Evolutionary conservation across 306 rosid species (phyloP), one percentile per base, ranked within the genome.

Genomic region (Cucumis hystrix): DNA sequence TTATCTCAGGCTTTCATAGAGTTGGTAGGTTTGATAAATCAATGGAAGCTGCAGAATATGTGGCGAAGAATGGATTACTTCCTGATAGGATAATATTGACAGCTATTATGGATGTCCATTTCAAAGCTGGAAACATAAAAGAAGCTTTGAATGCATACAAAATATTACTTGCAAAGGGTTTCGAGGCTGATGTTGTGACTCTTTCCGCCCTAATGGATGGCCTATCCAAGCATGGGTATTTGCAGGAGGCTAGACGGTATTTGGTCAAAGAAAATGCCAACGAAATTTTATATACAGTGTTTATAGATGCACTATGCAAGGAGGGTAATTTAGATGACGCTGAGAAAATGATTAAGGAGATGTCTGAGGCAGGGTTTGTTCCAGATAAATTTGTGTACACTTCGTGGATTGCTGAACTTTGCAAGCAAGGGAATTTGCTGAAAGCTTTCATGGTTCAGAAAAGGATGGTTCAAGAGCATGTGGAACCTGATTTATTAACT

Each of bases 361-460:
- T 84, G 84, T 81, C 75, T 1, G 76, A 84, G 56, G 84, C 67
- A 23, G 84, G 87, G 64, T 78, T 84, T 75, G 59, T 75, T 78
- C 82, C 79, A 0, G 84, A 84, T 79, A 84, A 80, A 67, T 78
- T 66, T 57, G 70, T 60, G 28, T 84, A 84, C 67, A 84, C 87
- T 51, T 84, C 87, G 10, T 84, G 82, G 87, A 81, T 84, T 60
- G 80, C 87, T 14, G 82, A 71, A 28, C 80, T 84, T 11, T 84
- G 87, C 78, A 78, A 75, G 62, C 82, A 84, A 35, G 87, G 87
- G 57, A 30, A 81, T 49, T 77, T 84, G 79, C 52, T 81, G 4
- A 83, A 84, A 71, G 84, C 84, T 74, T 84, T 84, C 67, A 17
- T 70, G 55, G 70, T 84, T 21, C 81, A 84, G 80, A 84, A 66